phyloP scores from a whole-genome alignment of 441 rosid genomes.

The Aquilaria agallochum region DNA sequence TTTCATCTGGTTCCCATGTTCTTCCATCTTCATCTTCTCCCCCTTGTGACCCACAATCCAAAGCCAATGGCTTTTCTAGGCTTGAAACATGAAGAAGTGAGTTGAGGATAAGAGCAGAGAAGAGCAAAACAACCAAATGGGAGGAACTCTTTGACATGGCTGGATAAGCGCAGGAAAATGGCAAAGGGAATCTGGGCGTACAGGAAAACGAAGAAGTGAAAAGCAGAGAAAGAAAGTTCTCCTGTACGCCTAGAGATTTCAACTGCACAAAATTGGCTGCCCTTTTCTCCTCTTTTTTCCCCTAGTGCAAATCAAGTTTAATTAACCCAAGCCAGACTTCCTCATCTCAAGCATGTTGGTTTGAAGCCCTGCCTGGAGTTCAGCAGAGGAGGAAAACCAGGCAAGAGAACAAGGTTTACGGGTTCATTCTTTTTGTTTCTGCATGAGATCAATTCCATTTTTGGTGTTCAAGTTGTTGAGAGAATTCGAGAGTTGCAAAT shows the following conservation, averaged over 20 bases:
- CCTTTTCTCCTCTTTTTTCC: neutral
- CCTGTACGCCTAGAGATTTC: constrained; percentile 37
- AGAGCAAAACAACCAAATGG: constrained; percentile 15
- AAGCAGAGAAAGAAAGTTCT: constrained; percentile 11
- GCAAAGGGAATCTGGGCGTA: constrained; percentile 25
- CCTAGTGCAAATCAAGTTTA: neutral
- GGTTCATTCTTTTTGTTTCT: constrained; percentile 8
- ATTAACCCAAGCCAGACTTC: constrained; percentile 12
- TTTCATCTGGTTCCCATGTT: constrained; percentile 44
- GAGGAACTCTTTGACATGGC: constrained; percentile 29
- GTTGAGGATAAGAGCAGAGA: constrained; percentile 15
- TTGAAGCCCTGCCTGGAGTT: constrained; percentile 34
- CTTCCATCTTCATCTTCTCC: constrained; percentile 45
- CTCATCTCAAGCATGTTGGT: constrained; percentile 5
- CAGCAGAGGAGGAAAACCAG: constrained; percentile 32
- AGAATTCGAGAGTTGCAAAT: constrained; percentile 24
- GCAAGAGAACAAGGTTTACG: constrained; percentile 24
- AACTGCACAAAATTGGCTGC: neutral
- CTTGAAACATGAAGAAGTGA: constrained; percentile 8
- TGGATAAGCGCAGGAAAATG: constrained; percentile 1
- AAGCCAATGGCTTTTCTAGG: constrained; percentile 13
- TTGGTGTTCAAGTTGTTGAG: constrained; percentile 20
- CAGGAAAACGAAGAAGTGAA: constrained; percentile 26
- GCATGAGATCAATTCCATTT: constrained; percentile 14
- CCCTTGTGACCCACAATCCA: constrained; percentile 43